A percentile compares a stretch with the other conserved stretches of the same genome.
phyloP scores from a whole-genome alignment of 176 grass and related monocot species.

The barley (Hordeum vulgare) region DNA sequence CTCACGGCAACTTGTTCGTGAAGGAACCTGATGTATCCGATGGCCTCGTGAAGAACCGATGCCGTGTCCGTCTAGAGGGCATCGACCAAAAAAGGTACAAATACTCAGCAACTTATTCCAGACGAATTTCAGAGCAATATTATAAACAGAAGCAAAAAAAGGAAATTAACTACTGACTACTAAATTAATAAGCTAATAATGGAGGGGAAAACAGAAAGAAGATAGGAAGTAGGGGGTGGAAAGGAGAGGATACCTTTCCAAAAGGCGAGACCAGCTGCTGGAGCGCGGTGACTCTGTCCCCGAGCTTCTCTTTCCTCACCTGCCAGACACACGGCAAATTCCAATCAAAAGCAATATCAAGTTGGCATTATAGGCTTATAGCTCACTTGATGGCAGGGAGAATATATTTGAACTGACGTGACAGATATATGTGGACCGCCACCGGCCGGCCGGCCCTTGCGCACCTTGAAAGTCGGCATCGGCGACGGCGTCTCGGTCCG shows the following conservation, averaged over 20 bases:
- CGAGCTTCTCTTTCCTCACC: constrained; percentile 97
- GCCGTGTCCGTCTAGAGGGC: constrained; percentile 72
- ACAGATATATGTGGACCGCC: not conserved
- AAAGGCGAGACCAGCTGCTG: constrained; percentile 98
- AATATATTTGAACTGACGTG: too few relatives aligned
- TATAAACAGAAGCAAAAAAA: not conserved
- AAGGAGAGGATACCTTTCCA: constrained; percentile 65
- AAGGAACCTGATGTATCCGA: constrained; percentile 85
- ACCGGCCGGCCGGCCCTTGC: not conserved
- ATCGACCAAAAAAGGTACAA: not conserved
- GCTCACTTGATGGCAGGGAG: not conserved
- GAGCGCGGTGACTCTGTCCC: constrained; percentile 98
- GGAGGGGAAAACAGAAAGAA: not conserved
- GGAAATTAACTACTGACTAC: not conserved
- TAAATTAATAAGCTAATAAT: not conserved
- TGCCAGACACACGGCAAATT: constrained; percentile 15
- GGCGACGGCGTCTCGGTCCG: constrained; percentile 48
- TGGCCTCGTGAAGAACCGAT: constrained; percentile 98
- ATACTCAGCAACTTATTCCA: not conserved
- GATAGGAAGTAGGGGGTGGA: not conserved
- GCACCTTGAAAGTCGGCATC: constrained; percentile 85
- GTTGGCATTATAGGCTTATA: not conserved
- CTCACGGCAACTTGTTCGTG: constrained; percentile 88
- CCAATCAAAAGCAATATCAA: constrained; percentile 5
- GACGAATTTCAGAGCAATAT: not conserved